phyloP scores from a whole-genome alignment of 1,284 basidiomycete species.

The Gomphus bonarii region DNA sequence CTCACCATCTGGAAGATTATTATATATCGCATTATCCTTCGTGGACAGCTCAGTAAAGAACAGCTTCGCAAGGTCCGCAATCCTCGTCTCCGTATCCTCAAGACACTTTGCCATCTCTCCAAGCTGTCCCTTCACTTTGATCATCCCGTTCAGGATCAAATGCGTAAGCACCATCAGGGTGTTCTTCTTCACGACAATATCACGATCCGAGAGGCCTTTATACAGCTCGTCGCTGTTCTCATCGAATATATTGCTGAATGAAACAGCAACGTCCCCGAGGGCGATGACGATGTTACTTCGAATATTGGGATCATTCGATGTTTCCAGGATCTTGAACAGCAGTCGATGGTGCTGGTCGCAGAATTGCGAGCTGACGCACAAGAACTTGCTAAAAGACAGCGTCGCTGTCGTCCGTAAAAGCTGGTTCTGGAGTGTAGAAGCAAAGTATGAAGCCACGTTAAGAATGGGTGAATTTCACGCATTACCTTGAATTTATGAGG shows the following conservation, averaged over 20 bases:
- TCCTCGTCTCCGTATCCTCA: constrained; percentile 84
- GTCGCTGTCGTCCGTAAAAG: constrained; percentile 82
- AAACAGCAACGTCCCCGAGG: constrained; percentile 93
- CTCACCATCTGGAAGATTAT: constrained; percentile 87
- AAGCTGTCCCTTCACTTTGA: constrained; percentile 98
- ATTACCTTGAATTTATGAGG: constrained; percentile 79
- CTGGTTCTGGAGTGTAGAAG: constrained; percentile 62
- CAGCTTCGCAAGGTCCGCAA: constrained; percentile 89
- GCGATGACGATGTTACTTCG: constrained; percentile 96
- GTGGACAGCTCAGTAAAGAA: constrained; percentile 95
- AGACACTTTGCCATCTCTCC: constrained; percentile 99
- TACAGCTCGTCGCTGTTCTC: constrained; percentile 96
- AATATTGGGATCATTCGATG: constrained; percentile 80
- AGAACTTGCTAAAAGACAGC: constrained; percentile 89
- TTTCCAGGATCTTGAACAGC: constrained; percentile 90
- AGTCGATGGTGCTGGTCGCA: constrained; percentile 86
- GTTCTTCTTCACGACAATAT: constrained; percentile 95
- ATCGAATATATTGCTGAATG: constrained; percentile 92
- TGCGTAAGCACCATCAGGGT: constrained; percentile 98
- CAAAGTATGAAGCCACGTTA: not conserved
- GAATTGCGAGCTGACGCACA: constrained; percentile 90
- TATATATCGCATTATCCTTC: constrained; percentile 99
- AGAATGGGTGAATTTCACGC: constrained; percentile 3
- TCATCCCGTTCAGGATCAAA: constrained; percentile 96
- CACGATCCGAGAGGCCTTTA: constrained; percentile 80